Evolutionary conservation across 176 grass and related monocot genomes (phyloP).

Genomic region (Ampelocalamus luodianensis): DNA sequence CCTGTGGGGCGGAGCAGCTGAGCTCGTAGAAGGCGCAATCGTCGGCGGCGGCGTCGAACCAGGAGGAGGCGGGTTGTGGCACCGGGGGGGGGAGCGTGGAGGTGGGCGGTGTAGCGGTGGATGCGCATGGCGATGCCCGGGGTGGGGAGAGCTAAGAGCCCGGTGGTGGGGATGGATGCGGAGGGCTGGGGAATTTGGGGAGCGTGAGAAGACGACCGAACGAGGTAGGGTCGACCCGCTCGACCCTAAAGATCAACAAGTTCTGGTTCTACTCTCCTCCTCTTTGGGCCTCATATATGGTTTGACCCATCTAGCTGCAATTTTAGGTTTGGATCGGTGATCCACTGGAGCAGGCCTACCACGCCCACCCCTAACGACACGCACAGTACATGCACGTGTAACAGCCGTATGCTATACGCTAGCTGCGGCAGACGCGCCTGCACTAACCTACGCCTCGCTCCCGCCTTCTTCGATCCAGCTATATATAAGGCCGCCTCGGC

Average conservation of each 20-base stretch:
- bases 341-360: too few relatives aligned
- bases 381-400: neutral
- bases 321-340: too few relatives aligned
- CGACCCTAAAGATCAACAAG: too few relatives aligned
- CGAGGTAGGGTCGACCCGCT: too few relatives aligned
- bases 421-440: neutral
- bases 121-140: slow-evolving; percentile 53
- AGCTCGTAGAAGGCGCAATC: slow-evolving; percentile 56
- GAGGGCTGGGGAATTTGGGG: slow-evolving; percentile 59
- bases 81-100: slow-evolving; percentile 47
- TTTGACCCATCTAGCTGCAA: too few relatives aligned
- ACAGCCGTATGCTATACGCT: neutral
- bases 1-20: slow-evolving; percentile 37
- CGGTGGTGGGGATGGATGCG: neutral
- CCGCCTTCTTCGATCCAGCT: neutral
- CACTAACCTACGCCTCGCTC: neutral
- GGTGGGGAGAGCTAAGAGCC: neutral
- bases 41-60: slow-evolving; percentile 45
- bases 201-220: neutral
- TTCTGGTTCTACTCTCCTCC: too few relatives aligned
- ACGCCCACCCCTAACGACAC: too few relatives aligned
- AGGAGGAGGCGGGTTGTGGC: slow-evolving; percentile 28
- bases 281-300: too few relatives aligned
- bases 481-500: neutral
- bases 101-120: slow-evolving; percentile 57